These are phyloP conservation scores for Trametes maxima DNA, from an alignment of 768 basidiomycete species.

Conservation along the genomic window DNA sequence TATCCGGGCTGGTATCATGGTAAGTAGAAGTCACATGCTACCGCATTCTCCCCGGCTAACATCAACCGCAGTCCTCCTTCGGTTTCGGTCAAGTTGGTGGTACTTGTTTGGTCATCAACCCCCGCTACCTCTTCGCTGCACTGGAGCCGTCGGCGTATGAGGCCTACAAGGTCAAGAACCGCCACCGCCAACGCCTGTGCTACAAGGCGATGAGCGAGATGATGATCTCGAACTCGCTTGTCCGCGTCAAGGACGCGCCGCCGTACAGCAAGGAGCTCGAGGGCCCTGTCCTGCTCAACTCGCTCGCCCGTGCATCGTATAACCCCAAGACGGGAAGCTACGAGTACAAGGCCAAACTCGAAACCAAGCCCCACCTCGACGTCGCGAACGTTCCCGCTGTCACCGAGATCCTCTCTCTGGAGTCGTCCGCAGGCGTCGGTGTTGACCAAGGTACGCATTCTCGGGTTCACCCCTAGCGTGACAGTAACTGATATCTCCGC, in stretches of 20 bases:
- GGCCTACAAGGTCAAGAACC: conserved; percentile 73
- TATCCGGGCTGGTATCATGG: conserved; percentile 86
- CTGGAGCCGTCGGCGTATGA: conserved; percentile 79
- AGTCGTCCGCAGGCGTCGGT: conserved; percentile 73
- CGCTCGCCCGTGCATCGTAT: conserved; percentile 81
- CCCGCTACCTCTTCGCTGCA: conserved; percentile 86
- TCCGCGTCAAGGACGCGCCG: conserved; percentile 92
- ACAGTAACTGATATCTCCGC: neutral
- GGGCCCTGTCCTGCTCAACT: conserved; percentile 85
- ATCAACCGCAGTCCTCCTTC: conserved; percentile 73
- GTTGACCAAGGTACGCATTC: conserved; percentile 78
- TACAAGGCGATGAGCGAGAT: conserved; percentile 95
- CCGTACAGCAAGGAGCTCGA: conserved; percentile 90
- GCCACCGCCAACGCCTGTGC: conserved; percentile 62
- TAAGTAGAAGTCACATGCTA: conserved; percentile 36
- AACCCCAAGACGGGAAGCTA: conserved; percentile 87
- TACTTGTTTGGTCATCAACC: conserved; percentile 83
- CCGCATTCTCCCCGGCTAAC: conserved; percentile 7
- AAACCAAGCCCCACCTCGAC: conserved; percentile 54
- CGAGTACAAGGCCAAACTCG: conserved; percentile 69
- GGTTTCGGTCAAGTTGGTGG: conserved; percentile 99
- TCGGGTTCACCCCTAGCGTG: conserved; percentile 12
- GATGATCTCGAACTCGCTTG: conserved; percentile 92
- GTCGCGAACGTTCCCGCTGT: conserved; percentile 69
- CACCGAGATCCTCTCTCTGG: conserved; percentile 52